Evolutionary conservation across 1,284 basidiomycete genomes (phyloP).

Genomic region (Hypsizygus ulmarius): DNA sequence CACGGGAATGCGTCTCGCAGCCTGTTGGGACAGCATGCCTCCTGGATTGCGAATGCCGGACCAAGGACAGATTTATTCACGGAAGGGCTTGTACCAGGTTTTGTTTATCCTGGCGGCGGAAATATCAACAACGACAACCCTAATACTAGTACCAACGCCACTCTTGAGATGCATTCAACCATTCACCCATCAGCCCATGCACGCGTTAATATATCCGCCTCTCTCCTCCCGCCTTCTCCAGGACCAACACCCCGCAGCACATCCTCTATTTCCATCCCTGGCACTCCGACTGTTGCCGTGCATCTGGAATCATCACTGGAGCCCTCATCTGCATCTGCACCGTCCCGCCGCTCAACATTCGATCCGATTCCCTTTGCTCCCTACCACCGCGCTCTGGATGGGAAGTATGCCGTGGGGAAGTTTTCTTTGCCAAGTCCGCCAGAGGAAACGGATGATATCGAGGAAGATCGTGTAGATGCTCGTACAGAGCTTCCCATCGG

Average conservation of each 20-base stretch:
- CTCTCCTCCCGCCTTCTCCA: conserved; percentile 35
- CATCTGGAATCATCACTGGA: conserved; percentile 33
- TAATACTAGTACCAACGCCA: conserved; percentile 17
- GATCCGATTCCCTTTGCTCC: conserved; percentile 69
- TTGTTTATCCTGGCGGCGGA: conserved; percentile 3
- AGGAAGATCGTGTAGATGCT: background rate
- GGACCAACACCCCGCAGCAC: conserved; percentile 31
- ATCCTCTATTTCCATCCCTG: conserved; percentile 35
- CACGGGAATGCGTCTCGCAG: conserved; percentile 12
- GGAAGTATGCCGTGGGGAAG: conserved; percentile 72
- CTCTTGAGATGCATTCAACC: background rate
- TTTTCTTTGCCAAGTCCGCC: conserved; percentile 68
- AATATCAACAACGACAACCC: conserved; percentile 13
- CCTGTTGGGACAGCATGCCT: conserved; percentile 14
- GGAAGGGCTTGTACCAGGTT: background rate
- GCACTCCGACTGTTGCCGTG: conserved; percentile 47
- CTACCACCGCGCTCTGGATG: conserved; percentile 58
- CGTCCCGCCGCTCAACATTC: conserved; percentile 38
- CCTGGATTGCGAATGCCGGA: conserved; percentile 7
- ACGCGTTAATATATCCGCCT: conserved; percentile 24
- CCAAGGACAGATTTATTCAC: too few species aligned
- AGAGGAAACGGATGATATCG: conserved; percentile 40
- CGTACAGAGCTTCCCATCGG: background rate
- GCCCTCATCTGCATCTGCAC: conserved; percentile 10
- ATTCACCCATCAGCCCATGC: conserved; percentile 10